phyloP scores from a whole-genome alignment of 2,329 filamentous ascomycete species.

The Fusarium sp. region DNA sequence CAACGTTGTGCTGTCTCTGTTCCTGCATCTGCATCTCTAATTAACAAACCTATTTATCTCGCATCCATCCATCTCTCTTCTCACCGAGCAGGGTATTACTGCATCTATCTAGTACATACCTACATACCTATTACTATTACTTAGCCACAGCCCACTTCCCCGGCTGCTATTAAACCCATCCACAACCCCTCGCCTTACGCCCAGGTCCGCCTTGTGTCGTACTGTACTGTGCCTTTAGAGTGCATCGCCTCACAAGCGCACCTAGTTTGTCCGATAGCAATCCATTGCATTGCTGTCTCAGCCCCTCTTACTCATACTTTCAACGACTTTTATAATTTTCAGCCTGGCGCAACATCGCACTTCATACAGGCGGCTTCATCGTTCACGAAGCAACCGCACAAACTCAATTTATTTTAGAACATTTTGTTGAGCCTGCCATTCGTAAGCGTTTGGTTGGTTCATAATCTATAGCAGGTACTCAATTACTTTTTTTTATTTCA shows the following conservation, averaged over 20 bases:
- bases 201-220: conserved; percentile 7
- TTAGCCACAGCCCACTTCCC: conserved; percentile 37
- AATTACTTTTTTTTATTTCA: conserved; percentile 18
- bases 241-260: conserved; percentile 38
- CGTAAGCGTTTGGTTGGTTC: conserved; percentile 38
- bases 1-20: conserved; percentile 38
- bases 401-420: conserved; percentile 13
- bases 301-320: conserved; percentile 37
- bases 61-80: background rate
- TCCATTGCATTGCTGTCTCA: conserved; percentile 6
- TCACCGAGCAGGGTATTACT: background rate
- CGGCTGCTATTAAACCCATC: conserved; percentile 34
- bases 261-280: conserved; percentile 11
- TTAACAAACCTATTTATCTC: background rate
- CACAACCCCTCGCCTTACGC: conserved; percentile 17
- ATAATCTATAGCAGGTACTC: conserved; percentile 42
- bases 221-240: conserved; percentile 4
- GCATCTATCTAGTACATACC: background rate
- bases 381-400: conserved; percentile 33
- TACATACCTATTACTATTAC: background rate
- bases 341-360: conserved; percentile 37
- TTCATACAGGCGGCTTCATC: conserved; percentile 24
- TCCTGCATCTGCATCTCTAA: conserved; percentile 28
- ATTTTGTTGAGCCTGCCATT: conserved; percentile 25
- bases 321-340: conserved; percentile 34